Conservation (phyloP, 1,284 basidiomycete species). For the Golubevia pallescens region DNA sequence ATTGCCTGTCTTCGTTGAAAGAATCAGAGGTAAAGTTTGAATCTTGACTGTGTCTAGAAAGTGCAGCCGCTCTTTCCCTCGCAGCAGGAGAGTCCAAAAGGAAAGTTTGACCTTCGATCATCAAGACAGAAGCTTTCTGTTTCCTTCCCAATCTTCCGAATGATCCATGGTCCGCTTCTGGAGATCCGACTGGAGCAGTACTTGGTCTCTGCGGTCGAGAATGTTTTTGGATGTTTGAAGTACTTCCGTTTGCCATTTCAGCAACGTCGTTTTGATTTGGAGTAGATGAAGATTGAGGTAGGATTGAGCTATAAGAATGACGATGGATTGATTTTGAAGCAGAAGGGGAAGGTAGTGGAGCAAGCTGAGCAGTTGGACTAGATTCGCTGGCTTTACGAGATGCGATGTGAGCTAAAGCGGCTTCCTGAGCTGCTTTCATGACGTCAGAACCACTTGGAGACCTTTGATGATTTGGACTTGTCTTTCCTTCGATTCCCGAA, state of each 20-base stretch:
- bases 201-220: constrained; percentile 15
- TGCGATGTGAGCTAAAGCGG: constrained; percentile 14
- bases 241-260: too few species aligned
- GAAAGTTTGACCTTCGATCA: constrained; percentile 29
- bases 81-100: constrained; percentile 10
- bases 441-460: constrained; percentile 18
- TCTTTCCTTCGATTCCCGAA: background rate
- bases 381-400: background rate
- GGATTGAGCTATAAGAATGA: too few species aligned
- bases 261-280: too few species aligned
- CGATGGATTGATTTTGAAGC: too few species aligned
- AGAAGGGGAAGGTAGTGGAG: too few species aligned
- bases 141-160: too few species aligned
- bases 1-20: constrained; percentile 3
- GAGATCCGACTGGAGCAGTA: constrained; percentile 19
- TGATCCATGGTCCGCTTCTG: constrained; percentile 6
- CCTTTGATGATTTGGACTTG: constrained; percentile 11
- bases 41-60: too few species aligned
- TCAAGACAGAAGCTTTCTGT: constrained; percentile 12
- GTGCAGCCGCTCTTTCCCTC: constrained; percentile 1
- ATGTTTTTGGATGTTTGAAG: too few species aligned
- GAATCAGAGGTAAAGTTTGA: too few species aligned
- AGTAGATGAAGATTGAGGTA: too few species aligned
- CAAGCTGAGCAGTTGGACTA: too few species aligned
- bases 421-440: constrained; percentile 19